Evolutionary conservation across 169 alveolate genomes (phyloP).

Genomic region (Pseudocohnilembus persalinus): DNA sequence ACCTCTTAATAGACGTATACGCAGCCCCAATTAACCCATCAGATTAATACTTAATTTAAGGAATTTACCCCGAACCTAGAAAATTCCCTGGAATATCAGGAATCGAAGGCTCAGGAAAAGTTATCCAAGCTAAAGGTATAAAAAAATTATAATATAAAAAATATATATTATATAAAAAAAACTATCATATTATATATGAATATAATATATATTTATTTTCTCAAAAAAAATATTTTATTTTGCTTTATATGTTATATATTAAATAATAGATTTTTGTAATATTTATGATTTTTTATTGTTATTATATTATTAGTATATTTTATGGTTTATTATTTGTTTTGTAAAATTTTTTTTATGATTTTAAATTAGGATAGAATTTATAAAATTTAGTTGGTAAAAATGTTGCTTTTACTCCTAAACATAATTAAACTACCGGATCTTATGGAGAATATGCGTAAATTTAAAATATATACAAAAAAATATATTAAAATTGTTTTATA

Average conservation of each 20-base stretch:
- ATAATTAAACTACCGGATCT: slow-evolving; percentile 15
- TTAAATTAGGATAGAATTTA: neutral
- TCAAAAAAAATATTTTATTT: too few species aligned
- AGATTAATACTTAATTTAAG: slow-evolving; percentile 39
- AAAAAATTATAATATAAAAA: too few species aligned
- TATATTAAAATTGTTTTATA: too few species aligned
- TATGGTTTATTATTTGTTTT: too few species aligned
- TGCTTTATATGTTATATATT: too few species aligned
- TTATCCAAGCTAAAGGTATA: slow-evolving; percentile 48
- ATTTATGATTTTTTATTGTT: too few species aligned
- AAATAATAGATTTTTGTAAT: too few species aligned
- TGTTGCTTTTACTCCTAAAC: slow-evolving; percentile 35
- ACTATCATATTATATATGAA: too few species aligned
- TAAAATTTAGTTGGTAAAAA: slow-evolving; percentile 31
- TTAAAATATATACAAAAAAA: neutral
- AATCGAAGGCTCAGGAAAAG: slow-evolving; percentile 55
- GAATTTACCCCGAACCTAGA: slow-evolving; percentile 12
- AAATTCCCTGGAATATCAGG: slow-evolving; percentile 56
- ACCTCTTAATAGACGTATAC: slow-evolving; percentile 52
- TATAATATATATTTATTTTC: too few species aligned
- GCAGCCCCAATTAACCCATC: slow-evolving; percentile 61
- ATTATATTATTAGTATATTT: too few species aligned
- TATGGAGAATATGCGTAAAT: slow-evolving; percentile 31
- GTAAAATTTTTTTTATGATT: too few species aligned
- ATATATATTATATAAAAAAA: too few species aligned